Evolutionary conservation across 768 basidiomycete genomes (phyloP), one percentile per base, ranked within the genome.

Genomic region (Galerina sulciceps): DNA sequence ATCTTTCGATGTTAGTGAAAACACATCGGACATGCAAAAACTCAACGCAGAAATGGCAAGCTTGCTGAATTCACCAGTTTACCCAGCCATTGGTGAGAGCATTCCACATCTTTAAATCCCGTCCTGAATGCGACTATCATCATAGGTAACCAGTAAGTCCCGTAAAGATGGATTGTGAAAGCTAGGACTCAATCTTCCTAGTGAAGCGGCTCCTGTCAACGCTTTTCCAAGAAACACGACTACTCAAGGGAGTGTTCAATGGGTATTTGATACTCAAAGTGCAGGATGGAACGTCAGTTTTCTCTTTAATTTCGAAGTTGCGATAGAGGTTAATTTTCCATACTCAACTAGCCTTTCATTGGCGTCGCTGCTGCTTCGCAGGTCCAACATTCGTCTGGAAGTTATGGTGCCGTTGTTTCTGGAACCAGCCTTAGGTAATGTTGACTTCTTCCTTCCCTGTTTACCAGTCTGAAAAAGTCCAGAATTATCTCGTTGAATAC

Each of bases 401-500:
- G 85, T 57, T 88, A 87, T 65, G 74, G 84, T 1, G 63, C 73
- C 1, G 71, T 79, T 58, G 77, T 76, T 15, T 76, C 81, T 22
- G 83, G 79, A 0, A 85, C 82, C 40, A 77, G 77, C 26, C 69
- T 86, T 31, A 72, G 80, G 83, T 82, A 59, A n/a, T n/a, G n/a
- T n/a, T n/a, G n/a, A 78, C 78, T 57, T 6, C 36, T 10, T 10
- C n/a, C 36, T 34, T 53, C 11, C 6, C 23, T 10, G 48, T 15
- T 2, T 31, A 31, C 4, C 11, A 9, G 15, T 15, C n/a, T 45
- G n/a, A 48, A 55, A 11, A 65, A 37, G 11, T 20, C 44, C 64
- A 85, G 81, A 17, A 81, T 88, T 38, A 80, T 88, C 36, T 85
- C 85, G 0, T 59, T 88, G 57, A 88, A 87, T 59, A 82, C 83